Evolutionary conservation across 257 asterid genomes (phyloP), one percentile per base, ranked within the genome.

Genomic region (Ajuga chamaepitys): DNA sequence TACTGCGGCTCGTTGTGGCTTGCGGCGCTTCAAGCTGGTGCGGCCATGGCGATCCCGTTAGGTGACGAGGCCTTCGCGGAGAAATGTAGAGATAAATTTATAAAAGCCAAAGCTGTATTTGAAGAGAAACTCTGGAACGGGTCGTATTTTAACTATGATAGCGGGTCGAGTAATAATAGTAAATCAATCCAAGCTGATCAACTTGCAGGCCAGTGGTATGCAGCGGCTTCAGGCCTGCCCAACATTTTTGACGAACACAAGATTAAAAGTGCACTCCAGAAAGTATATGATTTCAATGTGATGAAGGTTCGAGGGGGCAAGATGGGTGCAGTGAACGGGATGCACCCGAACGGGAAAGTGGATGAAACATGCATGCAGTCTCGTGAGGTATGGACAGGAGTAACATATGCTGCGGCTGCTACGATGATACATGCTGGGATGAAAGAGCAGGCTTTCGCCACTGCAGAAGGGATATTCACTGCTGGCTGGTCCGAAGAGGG

Each of bases 401-500:
- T 94, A 38, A 94, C 99, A 0, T 94, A 94, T 51, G 95, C 76
- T 0, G 95, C 83, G 4, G 97, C 99, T 16, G 99, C 98, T 4
- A 82, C 95, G 32, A 94, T 94, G 99, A 86, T 94, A 73, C 99
- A 74, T 67, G 95, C 98, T 0, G 99, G 99, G 22, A 90, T 94
- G 99, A 80, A 64, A 79, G 96, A 94, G 75, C 96, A 90, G 74
- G 99, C 85, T n/a, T 94, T 94, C 61, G 52, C 83, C 34, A 80
- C 99, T 0, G 99, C 99, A 0, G 87, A 90, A 75, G 99, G 99
- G 17, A 86, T 94, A 70, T 94, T 94, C 81, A 78, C 62, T 5
- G 89, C 99, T 0, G 97, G 99, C 71, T 94, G 99, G 99, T 94
- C 99, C 0, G 99, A 94, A 50, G 99, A 86, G 77, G 99, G 99